These are phyloP conservation scores for Benincasa hispida DNA, from an alignment of 306 rosid genomes.

Conservation along the genomic window DNA sequence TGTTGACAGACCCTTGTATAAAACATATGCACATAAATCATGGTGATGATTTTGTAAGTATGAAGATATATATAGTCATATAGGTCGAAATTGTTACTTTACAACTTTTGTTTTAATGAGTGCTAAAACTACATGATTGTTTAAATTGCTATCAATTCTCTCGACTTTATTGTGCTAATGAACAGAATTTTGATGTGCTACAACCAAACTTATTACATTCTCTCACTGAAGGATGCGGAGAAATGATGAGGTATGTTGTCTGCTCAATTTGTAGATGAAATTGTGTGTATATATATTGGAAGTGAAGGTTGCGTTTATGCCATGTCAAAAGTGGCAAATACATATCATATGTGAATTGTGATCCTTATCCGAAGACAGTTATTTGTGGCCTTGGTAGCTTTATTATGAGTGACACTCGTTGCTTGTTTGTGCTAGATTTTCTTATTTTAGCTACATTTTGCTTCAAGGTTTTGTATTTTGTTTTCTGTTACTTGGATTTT, in stretches of 20 bases:
- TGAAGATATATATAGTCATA: not conserved
- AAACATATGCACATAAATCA: not conserved
- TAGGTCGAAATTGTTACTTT: not conserved
- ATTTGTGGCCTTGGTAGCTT: not conserved
- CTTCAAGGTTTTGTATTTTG: not conserved
- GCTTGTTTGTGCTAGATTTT: not conserved
- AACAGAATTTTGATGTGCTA: not conserved
- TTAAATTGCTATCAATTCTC: not conserved
- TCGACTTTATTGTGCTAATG: not conserved
- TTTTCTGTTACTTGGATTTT: too few species aligned
- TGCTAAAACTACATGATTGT: not conserved
- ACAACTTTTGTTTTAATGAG: not conserved
- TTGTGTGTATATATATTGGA: not conserved
- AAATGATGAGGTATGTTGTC: not conserved
- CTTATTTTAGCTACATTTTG: not conserved
- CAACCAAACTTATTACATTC: not conserved
- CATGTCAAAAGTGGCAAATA: not conserved
- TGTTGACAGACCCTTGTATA: conserved; percentile 2
- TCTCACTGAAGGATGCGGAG: not conserved
- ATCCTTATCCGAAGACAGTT: not conserved
- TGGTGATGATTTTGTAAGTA: conserved; percentile 4
- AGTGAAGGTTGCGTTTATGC: not conserved
- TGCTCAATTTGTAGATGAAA: not conserved
- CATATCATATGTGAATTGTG: not conserved
- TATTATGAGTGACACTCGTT: too few species aligned